phyloP scores from a whole-genome alignment of 768 basidiomycete species.

The Auricularia auricula-judae region DNA sequence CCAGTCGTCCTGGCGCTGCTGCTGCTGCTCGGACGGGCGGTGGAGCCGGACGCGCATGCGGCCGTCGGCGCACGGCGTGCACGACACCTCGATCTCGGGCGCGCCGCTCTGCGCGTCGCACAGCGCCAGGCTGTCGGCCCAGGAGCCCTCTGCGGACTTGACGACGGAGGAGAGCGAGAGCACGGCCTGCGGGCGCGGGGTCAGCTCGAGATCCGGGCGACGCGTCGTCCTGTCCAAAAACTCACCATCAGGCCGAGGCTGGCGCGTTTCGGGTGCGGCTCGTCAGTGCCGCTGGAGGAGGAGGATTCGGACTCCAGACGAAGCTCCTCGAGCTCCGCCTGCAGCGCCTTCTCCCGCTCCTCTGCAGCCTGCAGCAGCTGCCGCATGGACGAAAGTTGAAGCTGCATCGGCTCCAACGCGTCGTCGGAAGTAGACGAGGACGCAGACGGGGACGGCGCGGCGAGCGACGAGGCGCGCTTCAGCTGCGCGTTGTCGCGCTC shows the following conservation, averaged over 20 bases:
- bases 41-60: background rate
- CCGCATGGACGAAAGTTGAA: background rate
- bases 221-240: background rate
- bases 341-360: background rate
- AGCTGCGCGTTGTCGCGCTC: conserved; percentile 13
- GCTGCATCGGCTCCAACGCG: background rate
- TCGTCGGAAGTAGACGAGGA: background rate
- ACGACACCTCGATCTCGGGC: background rate
- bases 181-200: background rate
- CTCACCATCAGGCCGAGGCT: background rate
- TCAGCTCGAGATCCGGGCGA: background rate
- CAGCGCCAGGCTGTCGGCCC: background rate
- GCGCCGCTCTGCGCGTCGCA: background rate
- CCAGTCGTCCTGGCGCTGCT: background rate
- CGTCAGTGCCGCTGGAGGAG: background rate
- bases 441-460: background rate
- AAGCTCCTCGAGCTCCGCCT: background rate
- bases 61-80: background rate
- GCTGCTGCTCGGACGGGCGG: background rate
- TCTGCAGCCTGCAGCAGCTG: background rate
- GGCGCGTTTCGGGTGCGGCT: background rate
- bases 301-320: background rate
- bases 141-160: background rate
- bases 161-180: background rate
- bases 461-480: background rate